These are phyloP conservation scores for Wickerhamiella brachini DNA, from an alignment of 805 yeast genomes.

Conservation along the genomic window DNA sequence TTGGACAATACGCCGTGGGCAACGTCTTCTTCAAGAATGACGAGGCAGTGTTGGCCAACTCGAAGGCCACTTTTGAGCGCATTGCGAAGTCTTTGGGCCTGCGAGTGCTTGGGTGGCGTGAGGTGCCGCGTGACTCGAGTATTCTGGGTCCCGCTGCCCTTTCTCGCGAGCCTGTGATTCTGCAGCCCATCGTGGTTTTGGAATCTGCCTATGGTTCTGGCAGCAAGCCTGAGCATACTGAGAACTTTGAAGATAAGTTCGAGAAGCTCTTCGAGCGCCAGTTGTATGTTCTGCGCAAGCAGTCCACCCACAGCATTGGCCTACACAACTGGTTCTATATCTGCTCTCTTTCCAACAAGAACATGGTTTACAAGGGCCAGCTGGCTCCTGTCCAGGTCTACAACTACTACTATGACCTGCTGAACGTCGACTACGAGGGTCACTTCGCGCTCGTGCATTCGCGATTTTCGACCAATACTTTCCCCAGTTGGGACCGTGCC, in stretches of 20 bases:
- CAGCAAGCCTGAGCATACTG: conserved; percentile 18
- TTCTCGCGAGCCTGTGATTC: conserved; percentile 78
- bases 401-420: conserved; percentile 84
- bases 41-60: conserved; percentile 47
- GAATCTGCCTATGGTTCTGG: conserved; percentile 34
- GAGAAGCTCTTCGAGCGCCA: conserved; percentile 66
- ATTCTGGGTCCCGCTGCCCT: conserved; percentile 89
- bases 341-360: conserved; percentile 76
- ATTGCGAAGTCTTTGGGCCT: conserved; percentile 67
- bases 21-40: conserved; percentile 88
- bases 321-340: conserved; percentile 95
- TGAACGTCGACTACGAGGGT: conserved; percentile 82
- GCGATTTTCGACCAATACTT: conserved; percentile 92
- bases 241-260: conserved; percentile 35
- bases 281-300: conserved; percentile 76
- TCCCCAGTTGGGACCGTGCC: conserved; percentile 99
- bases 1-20: conserved; percentile 90
- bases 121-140: conserved; percentile 88
- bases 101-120: conserved; percentile 85
- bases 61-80: conserved; percentile 64
- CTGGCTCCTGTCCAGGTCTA: conserved; percentile 93
- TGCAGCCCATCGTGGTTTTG: conserved; percentile 86
- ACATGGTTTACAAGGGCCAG: conserved; percentile 95
- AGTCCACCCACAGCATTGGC: conserved; percentile 80
- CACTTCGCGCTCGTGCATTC: conserved; percentile 96